Evolutionary conservation across 1,284 basidiomycete genomes (phyloP).

Genomic region (Puccinia hordei): DNA sequence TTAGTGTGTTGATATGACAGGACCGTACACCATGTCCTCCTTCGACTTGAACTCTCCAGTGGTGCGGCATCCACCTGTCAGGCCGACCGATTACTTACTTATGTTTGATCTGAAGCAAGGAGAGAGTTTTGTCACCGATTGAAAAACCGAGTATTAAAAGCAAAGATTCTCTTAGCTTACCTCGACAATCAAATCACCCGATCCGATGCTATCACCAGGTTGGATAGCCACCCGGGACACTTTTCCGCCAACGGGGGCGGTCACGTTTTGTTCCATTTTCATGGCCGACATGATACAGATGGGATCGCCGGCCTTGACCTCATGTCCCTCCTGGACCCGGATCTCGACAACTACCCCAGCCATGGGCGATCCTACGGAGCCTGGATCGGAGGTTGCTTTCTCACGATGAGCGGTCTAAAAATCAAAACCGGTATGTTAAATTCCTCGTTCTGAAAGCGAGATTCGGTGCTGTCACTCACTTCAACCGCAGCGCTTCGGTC

Average conservation of each 20-base stretch:
- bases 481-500: conserved; percentile 96
- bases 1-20: neutral
- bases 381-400: conserved; percentile 88
- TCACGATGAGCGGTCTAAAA: conserved; percentile 77
- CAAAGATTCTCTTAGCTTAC: neutral
- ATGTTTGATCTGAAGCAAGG: conserved; percentile 19
- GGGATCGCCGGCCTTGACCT: conserved; percentile 96
- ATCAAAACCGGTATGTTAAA: neutral
- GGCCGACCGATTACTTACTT: neutral
- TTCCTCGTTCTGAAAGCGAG: neutral
- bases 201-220: conserved; percentile 44
- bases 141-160: neutral
- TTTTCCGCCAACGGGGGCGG: conserved; percentile 90
- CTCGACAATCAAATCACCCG: conserved; percentile 49
- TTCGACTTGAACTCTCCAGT: neutral
- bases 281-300: conserved; percentile 66
- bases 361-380: conserved; percentile 78
- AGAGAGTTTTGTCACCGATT: neutral
- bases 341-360: conserved; percentile 98
- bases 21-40: neutral
- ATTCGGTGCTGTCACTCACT: neutral
- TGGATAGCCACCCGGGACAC: conserved; percentile 82
- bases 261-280: conserved; percentile 84
- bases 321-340: conserved; percentile 90
- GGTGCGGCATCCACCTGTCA: neutral